Percentiles rank a stretch among this genome's conserved stretches.
phyloP scores from a whole-genome alignment of 441 rosid genomes.

The Arabidopsis hybrid region DNA sequence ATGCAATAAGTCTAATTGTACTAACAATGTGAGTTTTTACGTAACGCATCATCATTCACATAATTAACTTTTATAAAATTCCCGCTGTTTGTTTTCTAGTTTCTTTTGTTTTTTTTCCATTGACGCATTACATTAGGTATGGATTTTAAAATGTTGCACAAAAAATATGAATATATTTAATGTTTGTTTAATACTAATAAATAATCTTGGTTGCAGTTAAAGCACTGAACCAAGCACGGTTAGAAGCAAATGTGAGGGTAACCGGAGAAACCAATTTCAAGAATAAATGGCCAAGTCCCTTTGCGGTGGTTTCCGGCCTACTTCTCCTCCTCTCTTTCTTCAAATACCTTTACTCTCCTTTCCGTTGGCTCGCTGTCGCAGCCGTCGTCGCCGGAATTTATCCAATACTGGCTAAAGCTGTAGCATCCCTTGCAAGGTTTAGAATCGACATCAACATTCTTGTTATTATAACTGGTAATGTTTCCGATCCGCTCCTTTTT shows the following conservation, averaged over 20 bases:
- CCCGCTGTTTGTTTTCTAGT: background rate
- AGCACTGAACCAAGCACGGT: constrained; percentile 79
- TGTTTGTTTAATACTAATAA: background rate
- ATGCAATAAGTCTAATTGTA: background rate
- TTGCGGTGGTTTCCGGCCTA: constrained; percentile 65
- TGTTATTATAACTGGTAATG: constrained; percentile 74
- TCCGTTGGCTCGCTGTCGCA: constrained; percentile 75
- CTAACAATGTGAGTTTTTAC: background rate
- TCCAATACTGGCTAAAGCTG: constrained; percentile 62
- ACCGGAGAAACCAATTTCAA: constrained; percentile 57
- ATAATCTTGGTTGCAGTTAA: constrained; percentile 51
- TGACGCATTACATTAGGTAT: background rate
- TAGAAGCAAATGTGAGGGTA: constrained; percentile 80
- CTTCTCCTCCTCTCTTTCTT: constrained; percentile 62
- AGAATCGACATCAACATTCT: constrained; percentile 76
- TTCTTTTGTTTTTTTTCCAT: background rate
- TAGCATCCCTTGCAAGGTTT: constrained; percentile 53
- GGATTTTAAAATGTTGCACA: background rate
- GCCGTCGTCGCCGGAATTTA: constrained; percentile 69
- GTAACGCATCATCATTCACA: constrained; percentile 39
- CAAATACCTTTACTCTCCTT: constrained; percentile 63
- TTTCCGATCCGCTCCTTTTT: background rate
- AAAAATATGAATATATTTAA: background rate
- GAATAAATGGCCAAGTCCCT: constrained; percentile 91
- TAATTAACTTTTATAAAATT: background rate